phyloP scores from a whole-genome alignment of 768 basidiomycete genomes.

The Rhizopogon vinicolor region DNA sequence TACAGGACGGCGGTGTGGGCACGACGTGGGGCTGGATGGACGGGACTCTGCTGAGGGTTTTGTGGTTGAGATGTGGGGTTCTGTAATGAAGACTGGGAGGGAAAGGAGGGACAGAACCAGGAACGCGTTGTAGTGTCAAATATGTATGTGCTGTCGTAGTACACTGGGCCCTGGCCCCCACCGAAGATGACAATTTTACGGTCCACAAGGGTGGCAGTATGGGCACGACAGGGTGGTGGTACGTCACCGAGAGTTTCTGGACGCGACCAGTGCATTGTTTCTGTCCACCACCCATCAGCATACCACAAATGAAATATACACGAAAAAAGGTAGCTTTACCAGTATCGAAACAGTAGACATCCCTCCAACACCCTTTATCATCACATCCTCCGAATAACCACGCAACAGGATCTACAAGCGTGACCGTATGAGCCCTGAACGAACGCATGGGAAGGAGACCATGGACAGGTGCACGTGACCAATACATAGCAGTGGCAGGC shows the following conservation, averaged over 20 bases:
- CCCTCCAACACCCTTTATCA: conserved; percentile 66
- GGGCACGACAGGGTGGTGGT: conserved; percentile 82
- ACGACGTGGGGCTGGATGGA: conserved; percentile 62
- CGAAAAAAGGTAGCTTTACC: conserved; percentile 36
- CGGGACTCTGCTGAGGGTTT: background rate
- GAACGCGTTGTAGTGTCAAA: conserved; percentile 73
- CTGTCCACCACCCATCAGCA: conserved; percentile 28
- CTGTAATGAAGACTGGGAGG: conserved; percentile 3
- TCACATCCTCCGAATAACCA: conserved; percentile 93
- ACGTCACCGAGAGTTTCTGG: conserved; percentile 73
- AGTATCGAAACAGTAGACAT: conserved; percentile 82
- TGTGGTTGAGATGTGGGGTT: background rate
- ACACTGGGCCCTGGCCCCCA: conserved; percentile 77
- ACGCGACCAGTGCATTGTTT: conserved; percentile 87
- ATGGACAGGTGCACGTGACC: conserved; percentile 80
- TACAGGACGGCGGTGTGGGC: conserved; percentile 86
- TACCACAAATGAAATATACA: background rate
- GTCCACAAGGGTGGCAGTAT: conserved; percentile 82
- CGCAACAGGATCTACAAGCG: conserved; percentile 73
- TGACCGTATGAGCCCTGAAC: conserved; percentile 81
- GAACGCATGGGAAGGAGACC: conserved; percentile 60
- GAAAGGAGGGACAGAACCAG: conserved; percentile 51
- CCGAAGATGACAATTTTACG: conserved; percentile 80
- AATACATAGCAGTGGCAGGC: conserved; percentile 78
- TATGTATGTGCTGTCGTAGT: conserved; percentile 80